Evolutionary conservation across 306 rosid genomes (phyloP).

Genomic region (Gynostemma pentaphyllum): DNA sequence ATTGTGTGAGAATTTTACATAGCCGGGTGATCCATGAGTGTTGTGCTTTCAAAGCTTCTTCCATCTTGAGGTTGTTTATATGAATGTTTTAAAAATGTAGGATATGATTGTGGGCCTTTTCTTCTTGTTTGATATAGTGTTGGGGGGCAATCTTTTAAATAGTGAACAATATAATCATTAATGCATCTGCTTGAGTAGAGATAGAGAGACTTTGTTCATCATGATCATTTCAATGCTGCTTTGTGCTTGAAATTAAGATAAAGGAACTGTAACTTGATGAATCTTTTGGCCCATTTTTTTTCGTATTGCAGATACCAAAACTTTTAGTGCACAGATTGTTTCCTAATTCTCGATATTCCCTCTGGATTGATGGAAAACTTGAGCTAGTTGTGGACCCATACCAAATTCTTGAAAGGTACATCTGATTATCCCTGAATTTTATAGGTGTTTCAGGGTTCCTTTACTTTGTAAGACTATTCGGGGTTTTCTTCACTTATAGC

Average conservation of each 20-base stretch:
- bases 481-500: not conserved
- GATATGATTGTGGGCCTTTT: not conserved
- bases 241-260: not conserved
- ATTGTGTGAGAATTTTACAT: not conserved
- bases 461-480: too few species aligned
- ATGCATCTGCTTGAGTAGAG: not conserved
- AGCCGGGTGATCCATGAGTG: not conserved
- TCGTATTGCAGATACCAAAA: constrained; percentile 72
- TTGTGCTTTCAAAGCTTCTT: not conserved
- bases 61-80: not conserved
- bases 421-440: constrained; percentile 1
- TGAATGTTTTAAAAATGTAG: not conserved
- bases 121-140: not conserved
- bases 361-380: constrained; percentile 94
- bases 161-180: not conserved
- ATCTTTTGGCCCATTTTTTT: constrained; percentile 14
- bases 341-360: constrained; percentile 84
- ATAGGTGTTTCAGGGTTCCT: not conserved
- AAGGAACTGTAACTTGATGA: not conserved
- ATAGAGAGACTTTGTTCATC: not conserved
- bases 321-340: constrained; percentile 77
- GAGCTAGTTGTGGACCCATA: constrained; percentile 89
- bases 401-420: constrained; percentile 80
- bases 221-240: not conserved
- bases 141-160: not conserved